Conservation (phyloP, 78 protist species). For the Dictyostelium intermedium region DNA sequence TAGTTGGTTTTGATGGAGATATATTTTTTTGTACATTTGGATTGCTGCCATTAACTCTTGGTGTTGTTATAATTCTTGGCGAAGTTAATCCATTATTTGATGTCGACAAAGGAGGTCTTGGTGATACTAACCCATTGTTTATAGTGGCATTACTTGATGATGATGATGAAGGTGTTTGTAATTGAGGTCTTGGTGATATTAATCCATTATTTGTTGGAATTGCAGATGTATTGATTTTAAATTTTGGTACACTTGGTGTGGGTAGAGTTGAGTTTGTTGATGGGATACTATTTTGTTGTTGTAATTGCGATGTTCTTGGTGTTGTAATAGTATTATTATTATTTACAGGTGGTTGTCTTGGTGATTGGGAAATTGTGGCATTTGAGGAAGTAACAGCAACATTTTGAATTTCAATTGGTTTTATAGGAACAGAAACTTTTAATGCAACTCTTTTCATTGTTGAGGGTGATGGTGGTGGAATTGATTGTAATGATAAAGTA, state of each 20-base stretch:
- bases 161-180: background rate
- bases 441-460: background rate
- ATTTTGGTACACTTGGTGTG: background rate
- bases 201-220: background rate
- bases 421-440: background rate
- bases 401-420: background rate
- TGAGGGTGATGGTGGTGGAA: background rate
- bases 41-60: background rate
- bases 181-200: background rate
- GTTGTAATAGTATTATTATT: background rate
- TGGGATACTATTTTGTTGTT: background rate
- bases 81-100: background rate
- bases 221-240: background rate
- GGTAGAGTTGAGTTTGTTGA: background rate
- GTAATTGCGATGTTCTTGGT: background rate
- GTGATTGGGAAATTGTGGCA: background rate
- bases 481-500: background rate
- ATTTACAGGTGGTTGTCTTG: background rate
- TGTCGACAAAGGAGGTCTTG: slow-evolving; percentile 1
- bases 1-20: background rate
- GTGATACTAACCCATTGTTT: background rate
- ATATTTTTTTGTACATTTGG: background rate
- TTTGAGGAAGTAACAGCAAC: background rate
- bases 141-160: background rate
- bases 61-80: background rate